A percentile compares a stretch with the other conserved stretches of the same genome.
Evolutionary conservation across 164 flowering plant genomes (phyloP).

Genomic region (Taxillus chinensis): DNA sequence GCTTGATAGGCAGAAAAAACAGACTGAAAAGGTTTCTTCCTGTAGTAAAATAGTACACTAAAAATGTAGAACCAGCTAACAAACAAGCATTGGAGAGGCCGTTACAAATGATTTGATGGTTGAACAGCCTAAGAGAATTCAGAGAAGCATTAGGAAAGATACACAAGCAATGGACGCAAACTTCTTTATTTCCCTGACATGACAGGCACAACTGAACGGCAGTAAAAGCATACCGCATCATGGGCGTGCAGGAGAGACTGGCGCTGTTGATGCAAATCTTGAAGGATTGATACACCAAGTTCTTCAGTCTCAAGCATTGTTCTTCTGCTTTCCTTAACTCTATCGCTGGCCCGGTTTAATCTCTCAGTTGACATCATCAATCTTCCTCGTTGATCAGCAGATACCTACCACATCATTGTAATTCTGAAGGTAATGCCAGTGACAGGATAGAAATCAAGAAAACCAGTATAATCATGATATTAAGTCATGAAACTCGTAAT

Average conservation of each 20-base stretch:
- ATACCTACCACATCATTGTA: constrained; percentile 15
- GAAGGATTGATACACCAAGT: constrained; percentile 50
- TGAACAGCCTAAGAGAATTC: neutral
- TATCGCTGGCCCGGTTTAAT: constrained; percentile 38
- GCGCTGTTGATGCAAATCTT: constrained; percentile 27
- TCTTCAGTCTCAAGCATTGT: constrained; percentile 56
- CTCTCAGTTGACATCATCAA: constrained; percentile 43
- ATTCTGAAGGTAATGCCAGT: neutral
- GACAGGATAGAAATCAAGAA: no score
- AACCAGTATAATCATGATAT: no score
- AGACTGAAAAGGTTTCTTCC: neutral
- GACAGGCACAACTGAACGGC: neutral
- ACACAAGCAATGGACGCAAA: no score
- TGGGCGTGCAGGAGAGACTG: constrained; percentile 30
- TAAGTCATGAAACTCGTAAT: no score
- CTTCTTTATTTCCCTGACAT: neutral
- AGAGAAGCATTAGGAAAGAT: neutral
- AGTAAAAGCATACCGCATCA: constrained; percentile 8
- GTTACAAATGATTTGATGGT: neutral
- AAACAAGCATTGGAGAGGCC: neutral
- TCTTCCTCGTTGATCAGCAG: constrained; percentile 49
- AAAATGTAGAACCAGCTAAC: neutral
- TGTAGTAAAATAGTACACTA: neutral
- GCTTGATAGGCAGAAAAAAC: neutral
- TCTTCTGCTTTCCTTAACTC: constrained; percentile 42